A percentile compares a stretch with the other conserved stretches of the same genome.
phyloP scores from a whole-genome alignment of 306 rosid species.

The Lupinus albus region DNA sequence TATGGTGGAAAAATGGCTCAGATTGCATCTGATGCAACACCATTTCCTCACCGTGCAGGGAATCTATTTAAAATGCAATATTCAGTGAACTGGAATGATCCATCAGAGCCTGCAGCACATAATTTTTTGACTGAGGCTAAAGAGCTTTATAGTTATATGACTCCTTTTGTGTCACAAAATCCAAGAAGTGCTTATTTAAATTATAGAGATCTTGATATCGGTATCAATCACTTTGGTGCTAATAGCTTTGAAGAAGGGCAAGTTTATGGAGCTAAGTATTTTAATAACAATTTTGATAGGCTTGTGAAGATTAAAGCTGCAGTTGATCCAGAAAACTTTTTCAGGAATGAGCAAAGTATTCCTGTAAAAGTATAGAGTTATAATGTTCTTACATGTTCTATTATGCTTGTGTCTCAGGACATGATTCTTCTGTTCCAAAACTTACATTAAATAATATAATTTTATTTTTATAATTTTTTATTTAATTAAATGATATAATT shows the following conservation, averaged over 20 bases:
- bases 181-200: constrained; percentile 54
- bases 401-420: no score
- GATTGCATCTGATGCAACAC: constrained; percentile 47
- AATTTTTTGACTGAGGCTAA: constrained; percentile 40
- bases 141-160: constrained; percentile 58
- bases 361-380: constrained; percentile 39
- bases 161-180: constrained; percentile 70
- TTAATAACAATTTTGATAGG: no score
- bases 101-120: constrained; percentile 32
- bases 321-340: constrained; percentile 69
- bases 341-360: constrained; percentile 81
- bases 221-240: constrained; percentile 44
- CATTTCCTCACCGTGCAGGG: constrained; percentile 80
- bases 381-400: no score
- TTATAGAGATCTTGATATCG: constrained; percentile 81
- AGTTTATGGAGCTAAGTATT: constrained; percentile 68
- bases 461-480: no score
- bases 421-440: no score
- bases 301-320: constrained; percentile 60
- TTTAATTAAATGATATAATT: no score
- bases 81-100: constrained; percentile 60
- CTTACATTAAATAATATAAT: no score
- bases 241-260: constrained; percentile 55
- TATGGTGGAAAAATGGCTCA: constrained; percentile 53
- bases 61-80: constrained; percentile 70